These are phyloP conservation scores for Vanderwaltozyma verrucispora DNA, from an alignment of 805 yeast species.

Conservation along the genomic window DNA sequence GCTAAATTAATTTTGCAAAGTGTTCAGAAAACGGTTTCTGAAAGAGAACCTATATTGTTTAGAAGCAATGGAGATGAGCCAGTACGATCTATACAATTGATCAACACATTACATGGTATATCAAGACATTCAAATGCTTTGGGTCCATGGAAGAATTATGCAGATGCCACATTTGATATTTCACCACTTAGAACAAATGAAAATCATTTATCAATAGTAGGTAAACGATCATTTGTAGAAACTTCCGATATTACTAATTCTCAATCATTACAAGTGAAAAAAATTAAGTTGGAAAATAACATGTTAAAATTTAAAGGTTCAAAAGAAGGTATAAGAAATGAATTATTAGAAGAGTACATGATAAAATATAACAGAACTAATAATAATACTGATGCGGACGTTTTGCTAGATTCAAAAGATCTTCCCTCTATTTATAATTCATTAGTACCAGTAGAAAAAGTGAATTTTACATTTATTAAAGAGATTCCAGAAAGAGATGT, in stretches of 20 bases:
- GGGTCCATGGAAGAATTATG: slow-evolving; percentile 69
- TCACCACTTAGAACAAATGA: slow-evolving; percentile 45
- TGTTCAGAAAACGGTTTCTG: slow-evolving; percentile 42
- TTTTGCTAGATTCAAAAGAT: too few relatives aligned
- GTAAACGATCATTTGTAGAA: slow-evolving; percentile 4
- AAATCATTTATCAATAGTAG: slow-evolving; percentile 32
- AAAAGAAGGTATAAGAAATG: slow-evolving; percentile 27
- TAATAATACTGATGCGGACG: too few relatives aligned
- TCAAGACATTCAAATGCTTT: slow-evolving; percentile 51
- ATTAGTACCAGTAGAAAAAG: slow-evolving; percentile 47
- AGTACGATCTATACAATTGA: slow-evolving; percentile 40
- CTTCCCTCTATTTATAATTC: slow-evolving; percentile 29
- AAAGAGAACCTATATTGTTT: slow-evolving; percentile 33
- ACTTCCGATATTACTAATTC: slow-evolving; percentile 2
- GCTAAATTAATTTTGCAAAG: slow-evolving; percentile 49
- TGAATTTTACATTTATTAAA: slow-evolving; percentile 36
- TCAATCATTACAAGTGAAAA: slow-evolving; percentile 16
- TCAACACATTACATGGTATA: slow-evolving; percentile 49
- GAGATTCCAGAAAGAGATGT: slow-evolving; percentile 15
- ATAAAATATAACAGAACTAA: too few relatives aligned
- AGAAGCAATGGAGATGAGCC: slow-evolving; percentile 29
- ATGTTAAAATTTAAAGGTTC: slow-evolving; percentile 54
- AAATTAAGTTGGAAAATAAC: slow-evolving; percentile 36
- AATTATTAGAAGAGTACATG: slow-evolving; percentile 8
- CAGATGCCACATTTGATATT: slow-evolving; percentile 54